phyloP scores from a whole-genome alignment of 164 flowering plant species.

The Magnolia officinalis region DNA sequence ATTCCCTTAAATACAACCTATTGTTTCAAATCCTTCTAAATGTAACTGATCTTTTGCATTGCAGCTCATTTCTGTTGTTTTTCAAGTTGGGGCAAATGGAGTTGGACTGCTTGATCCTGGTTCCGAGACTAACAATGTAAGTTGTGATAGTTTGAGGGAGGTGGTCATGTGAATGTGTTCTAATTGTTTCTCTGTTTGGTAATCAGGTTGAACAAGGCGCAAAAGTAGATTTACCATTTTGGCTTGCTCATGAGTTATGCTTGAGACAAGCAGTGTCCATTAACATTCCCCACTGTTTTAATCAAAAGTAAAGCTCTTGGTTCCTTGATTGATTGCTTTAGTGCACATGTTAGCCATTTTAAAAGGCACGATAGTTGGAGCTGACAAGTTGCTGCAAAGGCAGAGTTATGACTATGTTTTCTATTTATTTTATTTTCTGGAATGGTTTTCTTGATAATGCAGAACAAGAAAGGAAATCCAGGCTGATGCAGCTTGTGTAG shows the following conservation, averaged over 20 bases:
- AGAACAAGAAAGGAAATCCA: conserved; percentile 91
- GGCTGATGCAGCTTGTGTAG: conserved; percentile 87
- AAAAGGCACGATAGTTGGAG: background rate
- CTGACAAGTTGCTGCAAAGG: background rate
- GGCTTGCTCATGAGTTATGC: conserved; percentile 84
- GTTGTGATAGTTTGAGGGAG: conserved; percentile 2
- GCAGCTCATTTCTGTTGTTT: conserved; percentile 66
- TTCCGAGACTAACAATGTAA: conserved; percentile 66
- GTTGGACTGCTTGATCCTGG: conserved; percentile 81
- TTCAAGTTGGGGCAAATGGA: conserved; percentile 63
- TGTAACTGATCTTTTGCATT: background rate
- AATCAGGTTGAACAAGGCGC: conserved; percentile 81
- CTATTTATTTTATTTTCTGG: background rate
- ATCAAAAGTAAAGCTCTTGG: conserved; percentile 51
- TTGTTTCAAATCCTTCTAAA: background rate
- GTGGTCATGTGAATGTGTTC: background rate
- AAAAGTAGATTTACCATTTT: conserved; percentile 81
- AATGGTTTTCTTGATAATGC: conserved; percentile 7
- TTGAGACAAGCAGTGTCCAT: conserved; percentile 57
- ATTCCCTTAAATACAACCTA: background rate
- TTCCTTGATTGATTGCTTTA: conserved; percentile 1
- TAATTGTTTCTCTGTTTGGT: conserved; percentile 5
- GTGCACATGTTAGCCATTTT: background rate
- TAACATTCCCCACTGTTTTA: conserved; percentile 60
- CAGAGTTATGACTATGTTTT: background rate